Evolutionary conservation across 1,284 basidiomycete species (phyloP).

Genomic region (Melanopsichium pennsylvanicum): DNA sequence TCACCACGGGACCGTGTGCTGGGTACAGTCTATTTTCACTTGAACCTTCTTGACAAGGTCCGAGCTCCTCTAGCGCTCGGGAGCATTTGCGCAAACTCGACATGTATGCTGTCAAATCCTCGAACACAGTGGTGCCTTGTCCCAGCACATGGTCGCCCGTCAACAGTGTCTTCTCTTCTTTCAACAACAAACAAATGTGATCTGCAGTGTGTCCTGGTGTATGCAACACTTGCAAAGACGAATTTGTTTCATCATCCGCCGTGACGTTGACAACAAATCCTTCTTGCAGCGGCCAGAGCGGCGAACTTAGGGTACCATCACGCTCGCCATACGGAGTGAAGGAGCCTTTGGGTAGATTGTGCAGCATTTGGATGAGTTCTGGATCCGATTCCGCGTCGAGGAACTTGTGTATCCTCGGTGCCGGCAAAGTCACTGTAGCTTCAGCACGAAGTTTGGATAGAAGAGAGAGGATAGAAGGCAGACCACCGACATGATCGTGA

Average conservation of each 20-base stretch:
- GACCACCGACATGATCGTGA: conserved; percentile 82
- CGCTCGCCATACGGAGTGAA: conserved; percentile 71
- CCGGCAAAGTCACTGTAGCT: conserved; percentile 47
- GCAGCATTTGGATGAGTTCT: conserved; percentile 84
- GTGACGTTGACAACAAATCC: conserved; percentile 33
- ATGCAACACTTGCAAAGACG: conserved; percentile 73
- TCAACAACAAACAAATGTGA: conserved; percentile 73
- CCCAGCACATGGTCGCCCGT: conserved; percentile 92
- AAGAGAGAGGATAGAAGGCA: conserved; percentile 76
- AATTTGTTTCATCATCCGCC: conserved; percentile 6
- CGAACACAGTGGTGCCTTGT: conserved; percentile 87
- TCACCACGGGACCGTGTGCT: conserved; percentile 82
- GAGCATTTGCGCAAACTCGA: conserved; percentile 74
- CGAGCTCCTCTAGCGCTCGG: conserved; percentile 64
- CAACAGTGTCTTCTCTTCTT: conserved; percentile 72
- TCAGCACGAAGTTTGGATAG: conserved; percentile 69
- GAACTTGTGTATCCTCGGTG: conserved; percentile 68
- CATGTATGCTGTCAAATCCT: conserved; percentile 80
- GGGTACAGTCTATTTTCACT: conserved; percentile 74
- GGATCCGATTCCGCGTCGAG: conserved; percentile 67
- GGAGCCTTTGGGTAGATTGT: conserved; percentile 80
- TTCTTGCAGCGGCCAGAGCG: conserved; percentile 32
- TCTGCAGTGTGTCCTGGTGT: conserved; percentile 92
- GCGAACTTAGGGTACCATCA: conserved; percentile 11
- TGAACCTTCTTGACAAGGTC: conserved; percentile 26